Base-by-base conservation (phyloP, 2,329 filamentous ascomycete species). In the Pestalotiopsis sp. region DNA sequence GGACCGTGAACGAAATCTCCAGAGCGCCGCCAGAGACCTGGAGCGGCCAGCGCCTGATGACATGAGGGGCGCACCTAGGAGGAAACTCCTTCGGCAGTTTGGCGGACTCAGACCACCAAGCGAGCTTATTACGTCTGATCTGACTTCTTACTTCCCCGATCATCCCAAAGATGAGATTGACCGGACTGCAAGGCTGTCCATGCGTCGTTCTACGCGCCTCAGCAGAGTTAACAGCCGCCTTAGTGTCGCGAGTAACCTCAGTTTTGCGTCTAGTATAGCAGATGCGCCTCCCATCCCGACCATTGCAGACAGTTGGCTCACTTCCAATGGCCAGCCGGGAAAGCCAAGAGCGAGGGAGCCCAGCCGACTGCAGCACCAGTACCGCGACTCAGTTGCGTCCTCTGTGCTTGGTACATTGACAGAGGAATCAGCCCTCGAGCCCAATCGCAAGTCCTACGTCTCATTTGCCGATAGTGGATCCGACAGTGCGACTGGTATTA, bases 111-210 rank as follows among this genome's bases (percentile, higher is more conserved):
- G 96, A 74, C 96, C 96, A 20, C 96, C 96, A 1, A 98, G 95
- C 82, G 96, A 99, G 83, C 89, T 99, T 78, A 99, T 99, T 77
- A 95, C 95, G 31, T 97, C 96, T 25, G 96, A 99, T 78, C 85
- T 99, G 69, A 96, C 94, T 1, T 97, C 95, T 0, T 99, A 98
- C 84, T 99, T 99, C 86, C 96, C 96, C 0, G 94, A 97, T 76
- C 95, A 98, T 75, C 91, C 95, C 64, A 91, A 93, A 68, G 95
- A 97, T 78, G 94, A 97, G 74, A 98, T 99, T 78, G 96, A 98
- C 80, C 92, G 94, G 74, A 98, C 96, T 0, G 95, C 97, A 71
- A 92, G 96, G 63, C 89, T 98, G 81, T 98, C 95, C 0, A 92
- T 98, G 80, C 90, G 95, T 73, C 89, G 96, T 73, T 98, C 95